These are phyloP conservation scores for Chaetomium sp. DNA, from an alignment of 2,329 filamentous ascomycete species.

Conservation along the genomic window DNA sequence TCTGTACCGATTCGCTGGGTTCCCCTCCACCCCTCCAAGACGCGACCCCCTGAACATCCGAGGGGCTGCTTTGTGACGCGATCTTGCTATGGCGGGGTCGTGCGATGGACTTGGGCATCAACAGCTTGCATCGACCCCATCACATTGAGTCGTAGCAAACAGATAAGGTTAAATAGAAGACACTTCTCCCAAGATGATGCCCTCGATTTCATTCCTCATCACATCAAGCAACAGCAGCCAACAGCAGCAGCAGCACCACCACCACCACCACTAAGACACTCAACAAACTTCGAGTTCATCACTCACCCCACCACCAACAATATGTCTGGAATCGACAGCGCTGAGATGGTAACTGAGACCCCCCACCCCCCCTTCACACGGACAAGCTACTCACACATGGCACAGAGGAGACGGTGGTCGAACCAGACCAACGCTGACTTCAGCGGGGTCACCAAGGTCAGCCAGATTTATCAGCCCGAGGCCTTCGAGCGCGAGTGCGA, in stretches of 20 bases:
- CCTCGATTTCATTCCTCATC: neutral
- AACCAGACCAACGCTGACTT: slow-evolving; percentile 27
- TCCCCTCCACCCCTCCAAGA: neutral
- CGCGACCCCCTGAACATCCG: neutral
- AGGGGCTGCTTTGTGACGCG: neutral
- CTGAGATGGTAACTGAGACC: slow-evolving; percentile 25
- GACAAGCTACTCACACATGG: slow-evolving; percentile 10
- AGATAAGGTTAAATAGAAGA: slow-evolving; percentile 6
- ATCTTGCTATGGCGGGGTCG: slow-evolving; percentile 12
- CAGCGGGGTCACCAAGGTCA: slow-evolving; percentile 10
- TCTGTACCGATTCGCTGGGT: slow-evolving; percentile 23
- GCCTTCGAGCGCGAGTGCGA: slow-evolving; percentile 31
- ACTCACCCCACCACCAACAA: neutral
- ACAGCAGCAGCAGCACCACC: neutral
- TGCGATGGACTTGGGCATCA: slow-evolving; percentile 12
- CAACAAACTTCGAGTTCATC: neutral
- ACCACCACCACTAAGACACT: neutral
- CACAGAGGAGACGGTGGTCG: slow-evolving; percentile 28
- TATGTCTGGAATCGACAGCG: slow-evolving; percentile 21
- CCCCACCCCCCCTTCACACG: neutral
- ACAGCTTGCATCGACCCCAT: slow-evolving; percentile 1
- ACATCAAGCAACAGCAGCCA: slow-evolving; percentile 2
- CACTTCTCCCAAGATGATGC: neutral
- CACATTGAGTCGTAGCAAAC: neutral
- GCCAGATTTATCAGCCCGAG: slow-evolving; percentile 18